phyloP scores from a whole-genome alignment of 495 filamentous ascomycete species.

The Acidiella bohemica region DNA sequence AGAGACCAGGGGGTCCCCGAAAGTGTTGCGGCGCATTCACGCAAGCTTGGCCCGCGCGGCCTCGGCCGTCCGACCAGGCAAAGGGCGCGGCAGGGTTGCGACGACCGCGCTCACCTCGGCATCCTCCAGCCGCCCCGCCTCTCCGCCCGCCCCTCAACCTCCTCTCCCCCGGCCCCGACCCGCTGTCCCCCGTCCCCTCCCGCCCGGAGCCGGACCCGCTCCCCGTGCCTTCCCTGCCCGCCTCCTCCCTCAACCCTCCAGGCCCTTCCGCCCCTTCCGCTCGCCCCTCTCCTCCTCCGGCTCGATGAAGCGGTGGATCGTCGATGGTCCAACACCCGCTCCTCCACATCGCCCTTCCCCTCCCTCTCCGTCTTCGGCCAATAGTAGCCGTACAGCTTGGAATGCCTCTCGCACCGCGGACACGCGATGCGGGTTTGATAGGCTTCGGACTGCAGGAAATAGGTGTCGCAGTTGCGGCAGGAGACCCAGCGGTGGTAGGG shows the following conservation, averaged over 20 bases:
- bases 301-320: conserved; percentile 30
- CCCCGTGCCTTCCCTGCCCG: background rate
- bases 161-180: conserved; percentile 18
- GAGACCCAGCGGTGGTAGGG: conserved; percentile 70
- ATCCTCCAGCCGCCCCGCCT: conserved; percentile 8
- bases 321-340: conserved; percentile 30
- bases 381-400: conserved; percentile 82
- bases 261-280: conserved; percentile 21
- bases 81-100: no score
- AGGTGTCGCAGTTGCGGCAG: conserved; percentile 64
- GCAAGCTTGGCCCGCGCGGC: no score
- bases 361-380: conserved; percentile 90
- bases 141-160: conserved; percentile 21
- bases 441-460: conserved; percentile 76
- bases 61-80: no score
- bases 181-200: conserved; percentile 6
- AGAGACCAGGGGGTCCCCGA: no score
- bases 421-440: conserved; percentile 76
- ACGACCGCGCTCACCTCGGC: conserved; percentile 15
- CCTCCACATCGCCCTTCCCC: conserved; percentile 59
- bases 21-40: no score
- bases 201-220: no score
- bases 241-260: conserved; percentile 3
- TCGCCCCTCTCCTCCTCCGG: conserved; percentile 28
- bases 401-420: conserved; percentile 86